phyloP scores from a whole-genome alignment of 495 filamentous ascomycete species.

The Sordaria brevicollis region DNA sequence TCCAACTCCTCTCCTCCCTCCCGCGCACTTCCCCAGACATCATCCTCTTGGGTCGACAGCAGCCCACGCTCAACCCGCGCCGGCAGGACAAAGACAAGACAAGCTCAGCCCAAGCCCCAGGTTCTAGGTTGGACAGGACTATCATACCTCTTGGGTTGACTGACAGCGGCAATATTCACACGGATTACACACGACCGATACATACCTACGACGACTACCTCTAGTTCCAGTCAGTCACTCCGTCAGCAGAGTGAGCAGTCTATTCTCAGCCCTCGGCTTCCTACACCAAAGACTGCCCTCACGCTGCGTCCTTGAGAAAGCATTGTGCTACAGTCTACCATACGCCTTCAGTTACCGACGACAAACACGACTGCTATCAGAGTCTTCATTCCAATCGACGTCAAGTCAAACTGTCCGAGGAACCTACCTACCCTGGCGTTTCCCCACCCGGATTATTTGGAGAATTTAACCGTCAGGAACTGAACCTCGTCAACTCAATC shows the following conservation, averaged over 20 bases:
- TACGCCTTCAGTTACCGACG: not conserved
- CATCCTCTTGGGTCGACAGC: slow-evolving; percentile 1
- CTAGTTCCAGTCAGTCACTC: not conserved
- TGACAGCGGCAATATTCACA: not conserved
- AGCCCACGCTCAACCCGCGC: not conserved
- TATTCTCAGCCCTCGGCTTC: not conserved
- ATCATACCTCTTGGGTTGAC: not conserved
- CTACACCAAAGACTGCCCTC: not conserved
- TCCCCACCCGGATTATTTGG: not conserved
- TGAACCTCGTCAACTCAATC: not conserved
- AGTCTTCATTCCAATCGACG: not conserved
- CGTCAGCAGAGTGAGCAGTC: not conserved
- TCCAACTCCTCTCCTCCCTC: slow-evolving; percentile 12
- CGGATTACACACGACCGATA: not conserved
- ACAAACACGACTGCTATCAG: not conserved
- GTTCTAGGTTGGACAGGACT: slow-evolving; percentile 14
- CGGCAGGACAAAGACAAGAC: not conserved
- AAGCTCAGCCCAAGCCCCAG: not conserved
- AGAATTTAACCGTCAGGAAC: not conserved
- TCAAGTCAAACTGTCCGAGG: not conserved
- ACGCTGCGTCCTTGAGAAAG: not conserved
- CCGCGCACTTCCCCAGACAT: slow-evolving; percentile 17
- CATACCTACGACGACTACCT: no score
- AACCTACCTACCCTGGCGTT: not conserved
- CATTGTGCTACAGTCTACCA: not conserved